Conservation (phyloP, 257 asterid genomes). For the Nicotiana attenuata region DNA sequence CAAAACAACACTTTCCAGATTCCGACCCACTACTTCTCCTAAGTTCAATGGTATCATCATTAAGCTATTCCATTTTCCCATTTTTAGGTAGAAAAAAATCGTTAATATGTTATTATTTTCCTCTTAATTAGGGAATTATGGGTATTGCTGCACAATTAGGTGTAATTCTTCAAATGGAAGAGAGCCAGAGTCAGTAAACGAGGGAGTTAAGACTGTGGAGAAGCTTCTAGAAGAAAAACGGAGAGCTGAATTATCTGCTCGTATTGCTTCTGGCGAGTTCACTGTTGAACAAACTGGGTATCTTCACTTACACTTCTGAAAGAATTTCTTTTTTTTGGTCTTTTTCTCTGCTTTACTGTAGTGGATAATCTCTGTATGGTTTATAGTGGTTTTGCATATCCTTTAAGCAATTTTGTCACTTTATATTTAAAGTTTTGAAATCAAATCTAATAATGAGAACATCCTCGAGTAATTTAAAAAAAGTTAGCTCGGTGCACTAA, state of each 20-base stretch:
- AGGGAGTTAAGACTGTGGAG: conserved; percentile 52
- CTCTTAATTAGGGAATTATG: conserved; percentile 28
- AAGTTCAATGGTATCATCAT: conserved; percentile 12
- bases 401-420: background rate
- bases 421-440: background rate
- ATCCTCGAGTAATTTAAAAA: background rate
- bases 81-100: background rate
- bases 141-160: conserved; percentile 28
- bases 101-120: background rate
- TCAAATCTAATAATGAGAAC: background rate
- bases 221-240: conserved; percentile 57
- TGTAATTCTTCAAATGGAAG: conserved; percentile 51
- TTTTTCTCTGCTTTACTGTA: background rate
- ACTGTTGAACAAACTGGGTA: conserved; percentile 73
- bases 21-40: background rate
- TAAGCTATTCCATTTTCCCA: too few relatives aligned
- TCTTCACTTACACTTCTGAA: background rate
- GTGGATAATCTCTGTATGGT: background rate
- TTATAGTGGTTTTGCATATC: background rate
- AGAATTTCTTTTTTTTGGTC: background rate
- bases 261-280: conserved; percentile 81
- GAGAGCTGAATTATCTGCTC: conserved; percentile 76
- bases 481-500: too few relatives aligned
- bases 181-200: conserved; percentile 26
- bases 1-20: conserved; percentile 16